phyloP scores from a whole-genome alignment of 1,284 basidiomycete species.

The Malassezia pachydermatis region DNA sequence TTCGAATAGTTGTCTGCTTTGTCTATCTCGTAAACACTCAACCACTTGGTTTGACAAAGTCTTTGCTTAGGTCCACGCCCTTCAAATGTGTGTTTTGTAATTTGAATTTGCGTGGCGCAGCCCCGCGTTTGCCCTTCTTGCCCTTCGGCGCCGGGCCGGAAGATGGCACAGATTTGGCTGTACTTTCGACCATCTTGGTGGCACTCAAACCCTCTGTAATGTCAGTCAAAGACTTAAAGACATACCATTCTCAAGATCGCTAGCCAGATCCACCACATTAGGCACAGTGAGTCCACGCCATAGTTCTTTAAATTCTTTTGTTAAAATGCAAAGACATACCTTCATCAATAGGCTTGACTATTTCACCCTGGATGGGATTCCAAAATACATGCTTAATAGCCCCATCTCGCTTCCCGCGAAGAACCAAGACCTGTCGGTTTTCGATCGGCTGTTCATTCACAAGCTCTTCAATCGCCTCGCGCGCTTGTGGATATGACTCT shows the following conservation, averaged over 20 bases:
- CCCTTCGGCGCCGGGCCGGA: constrained; percentile 22
- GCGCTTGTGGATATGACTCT: constrained; percentile 77
- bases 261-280: constrained; percentile 67
- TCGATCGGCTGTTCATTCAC: constrained; percentile 52
- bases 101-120: constrained; percentile 51
- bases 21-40: background rate
- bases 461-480: constrained; percentile 37
- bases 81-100: constrained; percentile 79
- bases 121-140: constrained; percentile 28
- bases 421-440: constrained; percentile 75
- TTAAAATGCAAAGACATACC: constrained; percentile 52
- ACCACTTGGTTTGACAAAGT: constrained; percentile 35
- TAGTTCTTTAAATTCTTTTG: constrained; percentile 67
- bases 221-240: constrained; percentile 21
- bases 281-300: constrained; percentile 77
- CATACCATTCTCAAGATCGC: constrained; percentile 61
- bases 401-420: constrained; percentile 69
- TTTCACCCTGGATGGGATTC: constrained; percentile 71
- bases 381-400: constrained; percentile 66
- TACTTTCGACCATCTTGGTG: constrained; percentile 26
- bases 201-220: constrained; percentile 35
- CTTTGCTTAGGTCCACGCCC: constrained; percentile 66
- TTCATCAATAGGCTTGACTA: constrained; percentile 65
- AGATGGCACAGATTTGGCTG: constrained; percentile 23
- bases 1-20: too few species aligned